phyloP scores from a whole-genome alignment of 805 yeast genomes.

The Blastobotrys muscicola region DNA sequence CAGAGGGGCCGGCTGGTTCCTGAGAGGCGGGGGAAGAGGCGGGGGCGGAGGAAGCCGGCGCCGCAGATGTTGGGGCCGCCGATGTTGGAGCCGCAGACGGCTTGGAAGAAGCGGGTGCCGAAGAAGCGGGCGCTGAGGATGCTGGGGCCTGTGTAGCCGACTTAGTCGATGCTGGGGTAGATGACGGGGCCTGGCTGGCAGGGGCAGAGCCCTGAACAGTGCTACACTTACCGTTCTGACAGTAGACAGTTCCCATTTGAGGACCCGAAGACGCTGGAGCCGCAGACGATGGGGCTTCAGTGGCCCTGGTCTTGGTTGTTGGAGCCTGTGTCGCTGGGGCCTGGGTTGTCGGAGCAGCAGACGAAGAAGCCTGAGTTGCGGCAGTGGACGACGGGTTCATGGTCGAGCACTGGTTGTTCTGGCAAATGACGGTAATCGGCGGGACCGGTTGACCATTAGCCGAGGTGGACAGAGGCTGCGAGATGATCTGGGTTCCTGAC shows the following conservation, averaged over 20 bases:
- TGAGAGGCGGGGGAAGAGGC: neutral
- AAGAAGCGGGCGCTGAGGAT: too few species aligned
- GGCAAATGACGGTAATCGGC: slow-evolving; percentile 4
- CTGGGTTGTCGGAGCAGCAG: neutral
- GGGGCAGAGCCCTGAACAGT: neutral
- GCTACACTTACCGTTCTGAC: neutral
- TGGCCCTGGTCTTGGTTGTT: neutral
- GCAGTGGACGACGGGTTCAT: neutral
- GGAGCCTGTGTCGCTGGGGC: slow-evolving; percentile 1
- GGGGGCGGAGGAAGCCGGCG: neutral
- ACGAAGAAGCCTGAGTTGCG: neutral
- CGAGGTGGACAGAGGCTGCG: neutral
- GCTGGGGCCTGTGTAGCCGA: neutral
- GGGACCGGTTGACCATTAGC: neutral
- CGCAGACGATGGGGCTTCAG: neutral
- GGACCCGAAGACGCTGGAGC: neutral
- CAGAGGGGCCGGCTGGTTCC: neutral
- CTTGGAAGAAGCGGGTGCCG: too few species aligned
- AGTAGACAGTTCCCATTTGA: neutral
- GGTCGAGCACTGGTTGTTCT: slow-evolving; percentile 1
- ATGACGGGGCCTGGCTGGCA: neutral
- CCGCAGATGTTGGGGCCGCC: neutral
- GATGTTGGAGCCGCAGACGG: neutral
- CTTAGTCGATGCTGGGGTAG: neutral
- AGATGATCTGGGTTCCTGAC: neutral